A percentile compares a stretch with the other conserved stretches of the same genome.
These are phyloP conservation scores for Nidularia sp. DNA, from an alignment of 768 basidiomycete species.

Conservation along the genomic window DNA sequence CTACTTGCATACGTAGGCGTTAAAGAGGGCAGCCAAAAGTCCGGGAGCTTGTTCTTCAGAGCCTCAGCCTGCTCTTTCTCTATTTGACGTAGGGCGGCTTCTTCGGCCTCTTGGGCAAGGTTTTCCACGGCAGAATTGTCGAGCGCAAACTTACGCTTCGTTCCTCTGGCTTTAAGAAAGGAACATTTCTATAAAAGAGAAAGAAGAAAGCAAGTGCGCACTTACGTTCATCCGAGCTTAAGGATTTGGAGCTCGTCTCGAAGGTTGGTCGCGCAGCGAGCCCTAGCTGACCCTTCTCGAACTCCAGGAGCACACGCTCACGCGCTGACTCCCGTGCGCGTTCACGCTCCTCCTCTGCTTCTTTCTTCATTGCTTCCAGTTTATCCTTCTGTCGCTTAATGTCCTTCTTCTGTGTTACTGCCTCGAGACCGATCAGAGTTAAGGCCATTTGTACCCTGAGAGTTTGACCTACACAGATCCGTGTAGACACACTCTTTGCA, in stretches of 20 bases:
- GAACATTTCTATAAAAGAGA: neutral
- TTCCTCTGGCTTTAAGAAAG: constrained; percentile 41
- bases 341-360: constrained; percentile 78
- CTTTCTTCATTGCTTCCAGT: constrained; percentile 68
- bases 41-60: constrained; percentile 84
- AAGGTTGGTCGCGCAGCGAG: constrained; percentile 43
- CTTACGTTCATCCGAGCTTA: constrained; percentile 30
- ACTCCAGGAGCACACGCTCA: constrained; percentile 85
- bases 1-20: constrained; percentile 75
- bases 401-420: constrained; percentile 86
- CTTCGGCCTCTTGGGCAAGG: constrained; percentile 79
- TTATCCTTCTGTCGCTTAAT: constrained; percentile 88
- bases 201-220: neutral
- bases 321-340: constrained; percentile 70
- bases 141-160: constrained; percentile 86
- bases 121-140: constrained; percentile 67
- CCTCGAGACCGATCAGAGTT: neutral
- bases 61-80: constrained; percentile 84
- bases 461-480: constrained; percentile 61
- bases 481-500: constrained; percentile 94
- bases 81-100: constrained; percentile 78
- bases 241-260: constrained; percentile 34
- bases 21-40: constrained; percentile 95
- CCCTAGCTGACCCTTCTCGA: constrained; percentile 82
- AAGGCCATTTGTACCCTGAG: neutral